phyloP scores from a whole-genome alignment of 2,329 filamentous ascomycete genomes.

The Scedosporium dehoogii region DNA sequence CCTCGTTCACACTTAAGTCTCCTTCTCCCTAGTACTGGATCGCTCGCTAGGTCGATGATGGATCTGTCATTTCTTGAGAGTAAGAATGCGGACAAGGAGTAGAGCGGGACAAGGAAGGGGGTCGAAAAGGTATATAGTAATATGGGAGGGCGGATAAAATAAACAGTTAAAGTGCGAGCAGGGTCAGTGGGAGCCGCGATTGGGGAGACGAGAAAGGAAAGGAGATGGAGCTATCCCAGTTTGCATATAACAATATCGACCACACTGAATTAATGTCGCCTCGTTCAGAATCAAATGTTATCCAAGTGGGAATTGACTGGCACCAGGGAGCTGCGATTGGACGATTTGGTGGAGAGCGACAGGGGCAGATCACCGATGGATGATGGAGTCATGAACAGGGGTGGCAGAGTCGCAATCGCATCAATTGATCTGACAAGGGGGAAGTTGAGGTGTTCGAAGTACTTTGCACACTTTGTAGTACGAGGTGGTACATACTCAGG shows the following conservation, averaged over 20 bases:
- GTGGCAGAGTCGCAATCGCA: not conserved
- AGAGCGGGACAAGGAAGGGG: not conserved
- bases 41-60: too few species aligned
- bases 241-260: not conserved
- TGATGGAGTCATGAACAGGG: not conserved
- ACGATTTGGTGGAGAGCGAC: not conserved
- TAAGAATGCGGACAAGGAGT: not conserved
- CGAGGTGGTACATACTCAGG: too few species aligned
- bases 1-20: too few species aligned
- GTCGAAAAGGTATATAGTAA: not conserved
- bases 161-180: constrained; percentile 1
- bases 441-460: not conserved
- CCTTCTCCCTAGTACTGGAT: too few species aligned
- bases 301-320: not conserved
- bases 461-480: too few species aligned
- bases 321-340: not conserved
- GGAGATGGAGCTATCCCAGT: not conserved
- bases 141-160: not conserved
- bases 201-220: not conserved
- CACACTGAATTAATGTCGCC: not conserved
- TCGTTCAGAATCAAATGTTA: not conserved
- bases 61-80: not conserved
- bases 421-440: not conserved
- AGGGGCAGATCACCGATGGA: not conserved
- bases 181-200: constrained; percentile 4